phyloP scores from a whole-genome alignment of 2,329 filamentous ascomycete genomes.

The Cladophialophora chaetospira region DNA sequence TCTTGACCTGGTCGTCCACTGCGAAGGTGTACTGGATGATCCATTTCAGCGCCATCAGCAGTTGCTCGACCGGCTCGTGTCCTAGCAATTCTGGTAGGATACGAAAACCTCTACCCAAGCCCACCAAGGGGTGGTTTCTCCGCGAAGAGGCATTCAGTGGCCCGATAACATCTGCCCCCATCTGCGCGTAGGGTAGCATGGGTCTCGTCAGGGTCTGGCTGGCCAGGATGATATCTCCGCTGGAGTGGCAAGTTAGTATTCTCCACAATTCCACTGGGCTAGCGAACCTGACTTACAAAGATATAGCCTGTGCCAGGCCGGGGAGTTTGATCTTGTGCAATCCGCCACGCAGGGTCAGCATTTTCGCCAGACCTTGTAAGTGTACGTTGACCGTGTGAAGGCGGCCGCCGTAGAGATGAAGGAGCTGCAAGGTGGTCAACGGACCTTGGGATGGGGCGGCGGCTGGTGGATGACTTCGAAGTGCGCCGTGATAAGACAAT shows the following conservation, averaged over 20 bases:
- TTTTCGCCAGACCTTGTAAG: conserved; percentile 39
- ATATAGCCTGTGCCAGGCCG: conserved; percentile 42
- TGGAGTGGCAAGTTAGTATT: conserved; percentile 5
- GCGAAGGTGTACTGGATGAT: conserved; percentile 38
- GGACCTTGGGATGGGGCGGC: conserved; percentile 40
- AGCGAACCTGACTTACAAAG: conserved; percentile 29
- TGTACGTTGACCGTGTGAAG: conserved; percentile 40
- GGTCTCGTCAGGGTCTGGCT: conserved; percentile 33
- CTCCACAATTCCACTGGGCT: background rate
- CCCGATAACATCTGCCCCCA: conserved; percentile 29
- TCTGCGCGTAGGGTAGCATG: conserved; percentile 32
- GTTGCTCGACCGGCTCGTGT: conserved; percentile 26
- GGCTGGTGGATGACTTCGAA: conserved; percentile 27
- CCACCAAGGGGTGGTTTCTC: conserved; percentile 36
- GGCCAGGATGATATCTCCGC: conserved; percentile 34
- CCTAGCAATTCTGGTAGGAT: conserved; percentile 19
- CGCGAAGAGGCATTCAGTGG: conserved; percentile 28
- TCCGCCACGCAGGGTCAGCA: conserved; percentile 42
- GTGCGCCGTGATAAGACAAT: conserved; percentile 38
- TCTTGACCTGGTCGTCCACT: conserved; percentile 33
- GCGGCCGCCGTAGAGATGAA: conserved; percentile 41
- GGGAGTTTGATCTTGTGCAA: conserved; percentile 40
- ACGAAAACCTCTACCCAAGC: conserved; percentile 33
- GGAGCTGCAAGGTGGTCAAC: conserved; percentile 40
- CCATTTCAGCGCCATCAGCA: conserved; percentile 39